A percentile compares a stretch with the other conserved stretches of the same genome.
phyloP scores from a whole-genome alignment of 1,139 yeast genomes.

The Yamadazyma blattariae region DNA sequence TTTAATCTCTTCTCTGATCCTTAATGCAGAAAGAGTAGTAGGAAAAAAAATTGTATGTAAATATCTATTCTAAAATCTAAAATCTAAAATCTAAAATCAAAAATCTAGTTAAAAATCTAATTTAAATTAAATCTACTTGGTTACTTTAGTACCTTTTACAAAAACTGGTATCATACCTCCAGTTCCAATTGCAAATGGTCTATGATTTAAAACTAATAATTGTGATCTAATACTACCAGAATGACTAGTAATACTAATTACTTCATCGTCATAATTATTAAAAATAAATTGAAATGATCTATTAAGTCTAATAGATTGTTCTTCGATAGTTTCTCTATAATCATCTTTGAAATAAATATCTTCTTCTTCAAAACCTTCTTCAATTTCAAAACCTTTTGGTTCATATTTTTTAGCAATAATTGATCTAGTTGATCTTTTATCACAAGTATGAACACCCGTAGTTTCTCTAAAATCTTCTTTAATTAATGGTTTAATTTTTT shows the following conservation, averaged over 20 bases:
- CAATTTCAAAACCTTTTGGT: conserved; percentile 30
- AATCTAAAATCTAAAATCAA: too few relatives aligned
- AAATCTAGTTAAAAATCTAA: too few relatives aligned
- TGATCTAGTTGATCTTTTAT: conserved; percentile 35
- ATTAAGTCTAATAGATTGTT: conserved; percentile 39
- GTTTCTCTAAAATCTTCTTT: conserved; percentile 44
- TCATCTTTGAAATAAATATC: conserved; percentile 38
- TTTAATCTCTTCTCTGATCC: too few relatives aligned
- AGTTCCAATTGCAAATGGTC: conserved; percentile 55
- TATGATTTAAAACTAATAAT: conserved; percentile 52
- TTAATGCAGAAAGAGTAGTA: too few relatives aligned
- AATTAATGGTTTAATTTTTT: conserved; percentile 27
- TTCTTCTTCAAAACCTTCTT: conserved; percentile 38
- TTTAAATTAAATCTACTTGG: too few relatives aligned
- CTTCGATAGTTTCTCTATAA: conserved; percentile 38
- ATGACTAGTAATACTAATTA: conserved; percentile 57
- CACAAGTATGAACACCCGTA: conserved; percentile 44
- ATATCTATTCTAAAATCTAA: too few relatives aligned
- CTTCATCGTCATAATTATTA: conserved; percentile 23
- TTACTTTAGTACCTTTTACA: conserved; percentile 42
- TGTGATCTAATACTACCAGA: conserved; percentile 61
- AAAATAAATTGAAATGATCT: conserved; percentile 36
- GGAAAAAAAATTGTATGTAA: too few relatives aligned
- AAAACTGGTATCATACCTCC: conserved; percentile 71
- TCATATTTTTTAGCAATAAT: conserved; percentile 31